Evolutionary conservation across 176 grass and related monocot species (phyloP).

Genomic region (Phragmites australis): DNA sequence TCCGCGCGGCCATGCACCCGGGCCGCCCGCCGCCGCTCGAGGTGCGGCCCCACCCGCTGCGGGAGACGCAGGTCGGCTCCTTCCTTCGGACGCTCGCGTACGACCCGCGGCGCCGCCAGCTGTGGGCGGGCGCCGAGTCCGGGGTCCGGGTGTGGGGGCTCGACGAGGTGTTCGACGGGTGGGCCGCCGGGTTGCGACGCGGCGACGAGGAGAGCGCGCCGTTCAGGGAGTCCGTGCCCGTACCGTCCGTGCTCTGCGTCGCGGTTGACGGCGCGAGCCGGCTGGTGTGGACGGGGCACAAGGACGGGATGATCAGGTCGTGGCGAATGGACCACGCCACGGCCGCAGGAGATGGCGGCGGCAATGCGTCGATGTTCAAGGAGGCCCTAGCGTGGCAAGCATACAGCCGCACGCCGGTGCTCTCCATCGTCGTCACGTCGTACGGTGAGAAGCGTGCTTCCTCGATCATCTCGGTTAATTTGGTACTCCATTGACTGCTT

Average conservation of each 20-base stretch:
- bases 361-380: constrained; percentile 38
- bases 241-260: constrained; percentile 68
- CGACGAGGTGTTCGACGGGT: constrained; percentile 45
- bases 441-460: constrained; percentile 53
- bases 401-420: constrained; percentile 57
- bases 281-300: constrained; percentile 82
- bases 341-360: neutral
- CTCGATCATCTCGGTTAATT: neutral
- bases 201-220: constrained; percentile 78
- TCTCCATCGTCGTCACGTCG: constrained; percentile 70
- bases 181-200: constrained; percentile 32
- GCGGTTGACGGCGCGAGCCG: constrained; percentile 52
- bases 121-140: constrained; percentile 82
- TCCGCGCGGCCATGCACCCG: constrained; percentile 68
- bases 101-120: constrained; percentile 48
- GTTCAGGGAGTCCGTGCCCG: constrained; percentile 62
- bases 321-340: constrained; percentile 59
- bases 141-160: constrained; percentile 67
- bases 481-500: constrained; percentile 14
- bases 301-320: constrained; percentile 77
- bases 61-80: constrained; percentile 85
- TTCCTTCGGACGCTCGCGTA: constrained; percentile 70
- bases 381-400: constrained; percentile 81
- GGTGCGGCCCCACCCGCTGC: constrained; percentile 74
- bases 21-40: constrained; percentile 73